phyloP scores from a whole-genome alignment of 2,329 filamentous ascomycete species.

The Penicillium verrucosum region DNA sequence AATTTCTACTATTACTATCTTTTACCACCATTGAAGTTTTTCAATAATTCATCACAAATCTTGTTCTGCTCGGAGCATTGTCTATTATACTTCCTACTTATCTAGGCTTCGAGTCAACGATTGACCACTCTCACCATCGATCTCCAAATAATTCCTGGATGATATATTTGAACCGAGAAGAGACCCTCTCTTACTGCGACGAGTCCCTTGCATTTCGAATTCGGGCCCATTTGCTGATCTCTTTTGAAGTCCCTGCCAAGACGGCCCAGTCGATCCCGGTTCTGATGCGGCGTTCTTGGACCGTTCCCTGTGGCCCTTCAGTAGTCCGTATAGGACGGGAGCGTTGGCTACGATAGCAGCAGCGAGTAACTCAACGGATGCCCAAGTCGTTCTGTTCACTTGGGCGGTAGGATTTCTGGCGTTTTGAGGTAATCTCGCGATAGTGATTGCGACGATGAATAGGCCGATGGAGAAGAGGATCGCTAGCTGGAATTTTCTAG shows the following conservation, averaged over 20 bases:
- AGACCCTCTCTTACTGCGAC: conserved; percentile 3
- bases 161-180: not conserved
- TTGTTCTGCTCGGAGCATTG: too few species aligned
- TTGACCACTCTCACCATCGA: not conserved
- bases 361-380: conserved; percentile 13
- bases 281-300: conserved; percentile 9
- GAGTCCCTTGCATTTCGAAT: conserved; percentile 3
- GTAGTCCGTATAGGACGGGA: conserved; percentile 11
- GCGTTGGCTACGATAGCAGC: conserved; percentile 14
- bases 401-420: conserved; percentile 6
- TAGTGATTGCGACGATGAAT: conserved; percentile 17
- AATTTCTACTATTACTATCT: too few species aligned
- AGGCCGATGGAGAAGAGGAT: conserved; percentile 13
- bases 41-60: too few species aligned
- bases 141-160: conserved; percentile 4
- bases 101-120: conserved; percentile 3
- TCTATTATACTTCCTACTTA: not conserved
- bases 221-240: conserved; percentile 2
- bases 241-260: conserved; percentile 1
- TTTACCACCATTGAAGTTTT: too few species aligned
- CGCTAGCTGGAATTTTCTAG: conserved; percentile 12
- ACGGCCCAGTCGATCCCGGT: not conserved
- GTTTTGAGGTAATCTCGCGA: conserved; percentile 14
- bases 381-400: conserved; percentile 15
- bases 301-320: conserved; percentile 5